Evolutionary conservation across 192 early-diverging fungal species (phyloP).

Genomic region (Coemansia sp.): DNA sequence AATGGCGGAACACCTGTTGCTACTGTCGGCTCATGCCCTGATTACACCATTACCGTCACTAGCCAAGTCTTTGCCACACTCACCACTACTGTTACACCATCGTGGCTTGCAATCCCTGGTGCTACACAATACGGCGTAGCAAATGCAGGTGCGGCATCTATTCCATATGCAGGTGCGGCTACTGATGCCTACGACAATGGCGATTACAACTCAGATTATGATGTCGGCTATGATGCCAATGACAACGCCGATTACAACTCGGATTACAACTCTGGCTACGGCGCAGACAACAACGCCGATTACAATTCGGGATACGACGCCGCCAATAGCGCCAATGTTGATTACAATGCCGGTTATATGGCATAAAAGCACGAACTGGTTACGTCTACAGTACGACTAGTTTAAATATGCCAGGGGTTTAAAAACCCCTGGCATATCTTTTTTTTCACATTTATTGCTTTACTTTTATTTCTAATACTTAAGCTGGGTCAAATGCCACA

Average conservation of each 20-base stretch:
- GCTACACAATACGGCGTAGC: slow-evolving; percentile 1
- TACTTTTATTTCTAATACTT: slow-evolving; percentile 1
- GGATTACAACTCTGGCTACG: slow-evolving; percentile 1
- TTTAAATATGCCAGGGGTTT: too few relatives aligned
- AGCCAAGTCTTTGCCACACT: slow-evolving; percentile 40
- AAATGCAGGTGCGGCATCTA: neutral
- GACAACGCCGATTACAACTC: neutral
- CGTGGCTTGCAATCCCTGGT: slow-evolving; percentile 37
- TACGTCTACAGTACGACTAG: too few relatives aligned
- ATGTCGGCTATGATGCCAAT: neutral
- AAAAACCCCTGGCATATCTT: too few relatives aligned
- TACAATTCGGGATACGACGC: neutral
- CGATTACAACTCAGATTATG: slow-evolving; percentile 3
- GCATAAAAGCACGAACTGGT: neutral
- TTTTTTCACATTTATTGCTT: neutral
- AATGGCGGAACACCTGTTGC: slow-evolving; percentile 41
- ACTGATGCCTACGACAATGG: slow-evolving; percentile 1
- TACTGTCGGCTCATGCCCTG: slow-evolving; percentile 38
- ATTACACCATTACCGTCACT: slow-evolving; percentile 46
- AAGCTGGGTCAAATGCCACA: slow-evolving; percentile 20
- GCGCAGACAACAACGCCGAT: neutral
- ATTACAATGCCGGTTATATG: neutral
- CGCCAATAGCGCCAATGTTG: neutral
- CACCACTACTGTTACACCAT: slow-evolving; percentile 38
- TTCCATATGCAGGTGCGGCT: neutral